Evolutionary conservation across 768 basidiomycete genomes (phyloP).

Genomic region (Mycena pura): DNA sequence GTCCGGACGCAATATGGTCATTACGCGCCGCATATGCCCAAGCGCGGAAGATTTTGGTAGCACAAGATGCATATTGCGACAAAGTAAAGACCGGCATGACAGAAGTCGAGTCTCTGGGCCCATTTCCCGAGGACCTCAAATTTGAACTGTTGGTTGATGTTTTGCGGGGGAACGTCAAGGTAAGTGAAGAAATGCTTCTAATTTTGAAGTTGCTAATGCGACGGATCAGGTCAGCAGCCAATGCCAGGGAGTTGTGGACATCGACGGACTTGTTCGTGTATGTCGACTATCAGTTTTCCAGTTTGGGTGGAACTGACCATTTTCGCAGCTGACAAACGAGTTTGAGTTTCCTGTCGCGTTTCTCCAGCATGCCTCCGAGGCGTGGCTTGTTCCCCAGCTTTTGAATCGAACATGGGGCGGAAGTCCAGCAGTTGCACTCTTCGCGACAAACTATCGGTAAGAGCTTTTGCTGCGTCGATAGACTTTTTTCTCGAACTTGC

Average conservation of each 20-base stretch:
- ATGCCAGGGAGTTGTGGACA: conserved; percentile 77
- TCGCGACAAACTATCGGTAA: conserved; percentile 77
- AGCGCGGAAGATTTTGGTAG: conserved; percentile 69
- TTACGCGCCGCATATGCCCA: conserved; percentile 81
- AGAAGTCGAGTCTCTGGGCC: conserved; percentile 43
- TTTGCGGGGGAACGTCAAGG: conserved; percentile 87
- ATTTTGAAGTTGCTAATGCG: neutral
- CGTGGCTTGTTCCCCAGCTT: conserved; percentile 85
- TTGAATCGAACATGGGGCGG: conserved; percentile 72
- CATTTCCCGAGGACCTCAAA: conserved; percentile 75
- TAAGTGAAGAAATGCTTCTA: conserved; percentile 28
- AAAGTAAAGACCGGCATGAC: conserved; percentile 59
- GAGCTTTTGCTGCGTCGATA: neutral
- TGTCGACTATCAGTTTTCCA: conserved; percentile 31
- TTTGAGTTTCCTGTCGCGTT: conserved; percentile 85
- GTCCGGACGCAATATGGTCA: conserved; percentile 84
- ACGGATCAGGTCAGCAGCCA: conserved; percentile 60
- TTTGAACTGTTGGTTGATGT: conserved; percentile 86
- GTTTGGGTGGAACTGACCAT: neutral
- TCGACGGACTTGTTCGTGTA: conserved; percentile 72
- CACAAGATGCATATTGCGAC: conserved; percentile 76
- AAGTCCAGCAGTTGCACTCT: conserved; percentile 79
- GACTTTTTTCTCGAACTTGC: neutral
- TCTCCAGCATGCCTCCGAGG: conserved; percentile 89
- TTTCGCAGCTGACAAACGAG: conserved; percentile 82